These are phyloP conservation scores for Eucalyptus curtisii DNA, from an alignment of 345 rosid genomes.

Conservation along the genomic window DNA sequence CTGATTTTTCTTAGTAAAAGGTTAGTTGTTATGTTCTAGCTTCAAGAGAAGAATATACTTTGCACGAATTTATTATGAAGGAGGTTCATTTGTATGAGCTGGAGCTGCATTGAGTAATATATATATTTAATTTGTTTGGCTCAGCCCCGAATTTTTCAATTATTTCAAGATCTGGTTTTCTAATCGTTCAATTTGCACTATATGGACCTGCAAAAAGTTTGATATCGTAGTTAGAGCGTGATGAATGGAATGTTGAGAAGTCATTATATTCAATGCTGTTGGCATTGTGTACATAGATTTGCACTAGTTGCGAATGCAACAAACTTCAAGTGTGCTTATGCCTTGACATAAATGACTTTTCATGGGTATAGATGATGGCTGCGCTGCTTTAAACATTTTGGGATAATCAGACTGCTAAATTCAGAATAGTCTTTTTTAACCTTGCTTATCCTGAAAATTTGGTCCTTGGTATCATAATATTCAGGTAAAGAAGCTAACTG, in stretches of 20 bases:
- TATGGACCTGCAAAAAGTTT: background rate
- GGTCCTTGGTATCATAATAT: background rate
- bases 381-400: background rate
- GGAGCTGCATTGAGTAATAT: background rate
- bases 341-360: background rate
- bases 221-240: background rate
- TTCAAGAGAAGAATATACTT: background rate
- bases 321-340: background rate
- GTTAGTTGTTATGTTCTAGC: background rate
- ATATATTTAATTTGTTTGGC: background rate
- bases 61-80: background rate
- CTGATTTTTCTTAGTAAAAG: background rate
- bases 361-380: background rate
- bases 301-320: background rate
- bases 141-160: background rate
- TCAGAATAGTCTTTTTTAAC: background rate
- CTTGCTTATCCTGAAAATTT: background rate
- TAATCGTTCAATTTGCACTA: background rate
- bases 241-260: background rate
- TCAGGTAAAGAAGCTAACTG: constrained; percentile 84
- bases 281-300: background rate
- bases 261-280: background rate
- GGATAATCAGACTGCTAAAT: background rate
- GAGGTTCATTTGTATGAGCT: background rate
- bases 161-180: background rate